Conservation (phyloP, 192 early-diverging fungal species). For the Geranomyces variabilis region DNA sequence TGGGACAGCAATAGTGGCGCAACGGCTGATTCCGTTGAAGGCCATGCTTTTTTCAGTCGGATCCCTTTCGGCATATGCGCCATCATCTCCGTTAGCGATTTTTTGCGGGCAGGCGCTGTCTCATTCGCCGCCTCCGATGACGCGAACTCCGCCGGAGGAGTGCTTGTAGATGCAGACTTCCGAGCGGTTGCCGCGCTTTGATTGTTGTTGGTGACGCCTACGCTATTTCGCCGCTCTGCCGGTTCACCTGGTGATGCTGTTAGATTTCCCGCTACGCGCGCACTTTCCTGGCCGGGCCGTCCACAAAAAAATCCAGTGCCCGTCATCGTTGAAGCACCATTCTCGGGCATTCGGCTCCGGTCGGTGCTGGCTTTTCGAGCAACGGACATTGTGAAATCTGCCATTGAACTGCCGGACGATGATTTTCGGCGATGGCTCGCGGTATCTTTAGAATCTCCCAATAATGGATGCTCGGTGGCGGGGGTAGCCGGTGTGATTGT, state of each 20-base stretch:
- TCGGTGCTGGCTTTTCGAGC: background rate
- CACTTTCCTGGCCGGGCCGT: too few species aligned
- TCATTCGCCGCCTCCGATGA: background rate
- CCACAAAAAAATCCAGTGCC: too few species aligned
- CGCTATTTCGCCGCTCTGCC: too few species aligned
- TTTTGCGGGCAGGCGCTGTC: background rate
- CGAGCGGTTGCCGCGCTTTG: too few species aligned
- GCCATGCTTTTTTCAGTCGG: slow-evolving; percentile 12
- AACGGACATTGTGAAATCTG: background rate
- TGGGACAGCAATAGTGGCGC: background rate
- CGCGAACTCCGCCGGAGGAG: too few species aligned
- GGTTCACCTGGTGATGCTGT: too few species aligned
- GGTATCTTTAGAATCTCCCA: background rate
- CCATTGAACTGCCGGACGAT: background rate
- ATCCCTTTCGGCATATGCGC: slow-evolving; percentile 29
- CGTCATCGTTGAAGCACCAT: background rate
- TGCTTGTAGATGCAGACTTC: too few species aligned
- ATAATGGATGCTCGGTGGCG: slow-evolving; percentile 5
- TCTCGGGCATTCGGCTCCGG: background rate
- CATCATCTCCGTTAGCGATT: background rate
- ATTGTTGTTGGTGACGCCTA: too few species aligned
- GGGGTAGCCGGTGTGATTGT: slow-evolving; percentile 12
- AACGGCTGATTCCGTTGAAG: background rate
- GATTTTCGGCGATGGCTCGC: slow-evolving; percentile 3
- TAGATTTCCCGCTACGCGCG: too few species aligned